Percentiles rank a stretch among this genome's conserved stretches.
Conservation (phyloP, 2,329 filamentous ascomycete genomes). For the Fusarium sp. region DNA sequence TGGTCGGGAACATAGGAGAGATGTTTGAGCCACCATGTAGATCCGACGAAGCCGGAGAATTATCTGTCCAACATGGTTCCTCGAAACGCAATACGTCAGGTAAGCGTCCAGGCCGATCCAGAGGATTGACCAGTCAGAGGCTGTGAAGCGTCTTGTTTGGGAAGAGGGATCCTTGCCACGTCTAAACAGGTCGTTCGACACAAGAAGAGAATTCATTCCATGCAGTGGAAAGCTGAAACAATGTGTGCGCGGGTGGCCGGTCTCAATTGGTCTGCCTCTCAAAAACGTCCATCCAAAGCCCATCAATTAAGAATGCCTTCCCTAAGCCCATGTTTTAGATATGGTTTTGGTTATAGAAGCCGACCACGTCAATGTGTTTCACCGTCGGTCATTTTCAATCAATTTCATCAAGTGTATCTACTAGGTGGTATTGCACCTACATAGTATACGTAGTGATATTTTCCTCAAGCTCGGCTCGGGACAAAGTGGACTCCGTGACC, state of each 20-base stretch:
- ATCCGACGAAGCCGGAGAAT: conserved; percentile 23
- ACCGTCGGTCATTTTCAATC: not conserved
- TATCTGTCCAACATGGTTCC: conserved; percentile 5
- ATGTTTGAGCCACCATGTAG: conserved; percentile 9
- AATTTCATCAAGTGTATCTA: not conserved
- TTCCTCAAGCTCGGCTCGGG: conserved; percentile 13
- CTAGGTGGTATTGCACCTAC: no score
- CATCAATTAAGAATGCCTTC: not conserved
- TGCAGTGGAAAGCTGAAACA: conserved; percentile 34
- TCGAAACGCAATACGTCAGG: conserved; percentile 35
- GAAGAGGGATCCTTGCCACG: conserved; percentile 36
- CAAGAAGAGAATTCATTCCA: conserved; percentile 13
- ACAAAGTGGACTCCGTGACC: conserved; percentile 37
- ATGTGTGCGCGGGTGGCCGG: conserved; percentile 4
- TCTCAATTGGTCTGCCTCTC: not conserved
- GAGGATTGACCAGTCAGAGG: conserved; percentile 37
- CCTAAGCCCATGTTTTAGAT: not conserved
- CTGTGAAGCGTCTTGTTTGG: conserved; percentile 27
- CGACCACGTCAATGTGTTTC: no score
- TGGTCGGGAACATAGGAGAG: not conserved
- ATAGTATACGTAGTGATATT: no score
- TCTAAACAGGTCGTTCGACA: conserved; percentile 8
- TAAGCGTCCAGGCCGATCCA: conserved; percentile 20
- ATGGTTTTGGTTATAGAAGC: not conserved
- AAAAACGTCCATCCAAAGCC: not conserved